These are phyloP conservation scores for Vanrija sp. DNA, from an alignment of 1,284 basidiomycete genomes.

Conservation along the genomic window DNA sequence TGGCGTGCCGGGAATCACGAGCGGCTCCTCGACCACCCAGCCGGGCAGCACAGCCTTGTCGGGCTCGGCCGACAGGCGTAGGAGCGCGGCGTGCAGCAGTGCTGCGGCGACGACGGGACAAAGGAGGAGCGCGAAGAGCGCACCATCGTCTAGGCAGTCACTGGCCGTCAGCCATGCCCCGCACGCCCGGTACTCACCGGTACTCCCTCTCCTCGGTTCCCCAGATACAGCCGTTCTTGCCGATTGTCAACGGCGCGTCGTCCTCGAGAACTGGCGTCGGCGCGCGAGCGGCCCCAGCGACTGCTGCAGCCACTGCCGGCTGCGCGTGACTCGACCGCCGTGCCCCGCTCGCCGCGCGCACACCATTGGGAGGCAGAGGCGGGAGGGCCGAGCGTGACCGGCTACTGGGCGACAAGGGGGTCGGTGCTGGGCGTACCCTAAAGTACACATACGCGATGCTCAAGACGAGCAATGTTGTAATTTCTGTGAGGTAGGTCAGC, in stretches of 20 bases:
- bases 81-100: conserved; percentile 56
- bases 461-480: conserved; percentile 9
- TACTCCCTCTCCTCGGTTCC: conserved; percentile 49
- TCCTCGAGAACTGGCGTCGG: conserved; percentile 7
- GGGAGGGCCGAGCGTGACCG: conserved; percentile 5
- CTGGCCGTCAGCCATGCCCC: conserved; percentile 47
- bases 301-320: background rate
- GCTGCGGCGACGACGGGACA: conserved; percentile 71
- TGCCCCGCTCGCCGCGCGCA: background rate
- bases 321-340: background rate
- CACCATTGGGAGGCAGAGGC: conserved; percentile 3
- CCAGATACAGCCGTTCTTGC: conserved; percentile 42
- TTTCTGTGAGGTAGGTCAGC: conserved; percentile 7
- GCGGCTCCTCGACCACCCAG: conserved; percentile 74
- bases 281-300: too few relatives aligned
- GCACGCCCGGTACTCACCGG: conserved; percentile 24
- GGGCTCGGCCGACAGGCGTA: conserved; percentile 31
- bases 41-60: conserved; percentile 53
- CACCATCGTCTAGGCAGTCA: conserved; percentile 75
- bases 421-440: too few relatives aligned
- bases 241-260: conserved; percentile 22
- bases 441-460: conserved; percentile 5
- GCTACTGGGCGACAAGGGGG: too few relatives aligned
- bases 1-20: conserved; percentile 44
- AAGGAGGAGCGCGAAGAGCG: conserved; percentile 71